These are phyloP conservation scores for Hylodesmum podocarpum DNA, from an alignment of 306 rosid genomes.

Conservation along the genomic window DNA sequence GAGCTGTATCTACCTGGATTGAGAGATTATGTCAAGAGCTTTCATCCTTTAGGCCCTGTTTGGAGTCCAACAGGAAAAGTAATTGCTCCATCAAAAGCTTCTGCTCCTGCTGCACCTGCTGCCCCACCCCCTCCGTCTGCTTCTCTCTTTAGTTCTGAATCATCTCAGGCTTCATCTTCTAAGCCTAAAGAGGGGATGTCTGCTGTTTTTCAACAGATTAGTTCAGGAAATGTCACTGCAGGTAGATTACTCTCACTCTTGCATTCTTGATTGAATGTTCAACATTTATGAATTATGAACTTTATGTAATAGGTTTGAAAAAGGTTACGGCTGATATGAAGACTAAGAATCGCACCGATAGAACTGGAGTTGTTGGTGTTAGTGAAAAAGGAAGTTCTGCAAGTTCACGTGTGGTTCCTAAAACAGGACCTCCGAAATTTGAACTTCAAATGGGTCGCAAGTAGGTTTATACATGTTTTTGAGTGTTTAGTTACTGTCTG, in stretches of 20 bases:
- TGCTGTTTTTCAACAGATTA: constrained; percentile 86
- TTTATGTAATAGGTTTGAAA: constrained; percentile 63
- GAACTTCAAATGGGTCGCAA: constrained; percentile 99
- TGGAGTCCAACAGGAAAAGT: constrained; percentile 83
- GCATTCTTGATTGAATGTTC: constrained; percentile 7
- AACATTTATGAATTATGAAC: constrained; percentile 19
- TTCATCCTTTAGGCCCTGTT: constrained; percentile 86
- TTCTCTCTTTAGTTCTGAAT: constrained; percentile 76
- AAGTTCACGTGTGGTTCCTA: constrained; percentile 52
- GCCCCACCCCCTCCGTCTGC: constrained; percentile 91
- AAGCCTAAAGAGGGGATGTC: constrained; percentile 81
- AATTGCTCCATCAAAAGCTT: constrained; percentile 61
- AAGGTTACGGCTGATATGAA: constrained; percentile 95
- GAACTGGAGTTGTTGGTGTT: constrained; percentile 68
- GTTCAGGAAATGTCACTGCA: constrained; percentile 61
- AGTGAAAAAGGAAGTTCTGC: constrained; percentile 58
- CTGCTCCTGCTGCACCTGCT: constrained; percentile 60
- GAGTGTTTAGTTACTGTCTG: neutral
- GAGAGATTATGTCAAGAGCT: constrained; percentile 85
- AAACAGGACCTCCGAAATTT: constrained; percentile 83
- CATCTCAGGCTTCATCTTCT: constrained; percentile 86
- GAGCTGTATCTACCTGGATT: constrained; percentile 92
- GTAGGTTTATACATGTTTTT: constrained; percentile 49
- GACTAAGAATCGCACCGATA: constrained; percentile 82
- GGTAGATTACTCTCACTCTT: constrained; percentile 49